Evolutionary conservation across 208 protist genomes (phyloP).

Genomic region (Trypanosoma rangeli): DNA sequence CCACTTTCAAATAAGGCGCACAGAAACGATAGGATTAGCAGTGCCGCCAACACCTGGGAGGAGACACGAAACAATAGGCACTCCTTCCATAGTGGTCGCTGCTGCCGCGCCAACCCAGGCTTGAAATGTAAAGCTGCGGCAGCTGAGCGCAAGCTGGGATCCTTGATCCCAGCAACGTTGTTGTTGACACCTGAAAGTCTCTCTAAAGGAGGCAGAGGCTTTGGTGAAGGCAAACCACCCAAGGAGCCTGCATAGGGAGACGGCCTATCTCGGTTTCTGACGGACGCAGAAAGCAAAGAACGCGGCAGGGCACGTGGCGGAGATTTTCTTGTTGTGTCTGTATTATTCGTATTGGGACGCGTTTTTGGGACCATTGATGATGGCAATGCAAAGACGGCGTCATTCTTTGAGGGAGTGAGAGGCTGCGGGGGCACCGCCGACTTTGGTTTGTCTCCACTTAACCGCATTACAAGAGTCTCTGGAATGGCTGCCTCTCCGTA

Average conservation of each 20-base stretch:
- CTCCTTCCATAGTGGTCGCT: constrained; percentile 23
- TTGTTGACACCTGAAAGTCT: neutral
- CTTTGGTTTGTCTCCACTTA: neutral
- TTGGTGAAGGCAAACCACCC: neutral
- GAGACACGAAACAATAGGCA: constrained; percentile 54
- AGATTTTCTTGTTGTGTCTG: neutral
- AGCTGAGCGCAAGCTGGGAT: no score
- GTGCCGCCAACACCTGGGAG: constrained; percentile 33
- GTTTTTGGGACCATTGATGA: neutral
- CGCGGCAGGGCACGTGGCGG: neutral
- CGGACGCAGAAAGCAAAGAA: neutral
- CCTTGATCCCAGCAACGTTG: no score
- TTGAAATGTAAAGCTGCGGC: neutral
- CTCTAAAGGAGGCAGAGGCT: neutral
- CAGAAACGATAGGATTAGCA: constrained; percentile 58
- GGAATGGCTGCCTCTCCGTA: constrained; percentile 53
- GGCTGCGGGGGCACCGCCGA: neutral
- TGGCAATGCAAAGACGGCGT: neutral
- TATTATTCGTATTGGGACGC: neutral
- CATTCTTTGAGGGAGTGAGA: neutral
- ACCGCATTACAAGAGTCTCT: constrained; percentile 30
- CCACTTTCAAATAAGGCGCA: constrained; percentile 62
- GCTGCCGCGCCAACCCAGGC: neutral
- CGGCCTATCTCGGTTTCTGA: neutral
- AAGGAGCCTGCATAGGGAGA: no score